Evolutionary conservation across 2,329 filamentous ascomycete genomes (phyloP).

Genomic region (Hymenoscyphus fraxineus): DNA sequence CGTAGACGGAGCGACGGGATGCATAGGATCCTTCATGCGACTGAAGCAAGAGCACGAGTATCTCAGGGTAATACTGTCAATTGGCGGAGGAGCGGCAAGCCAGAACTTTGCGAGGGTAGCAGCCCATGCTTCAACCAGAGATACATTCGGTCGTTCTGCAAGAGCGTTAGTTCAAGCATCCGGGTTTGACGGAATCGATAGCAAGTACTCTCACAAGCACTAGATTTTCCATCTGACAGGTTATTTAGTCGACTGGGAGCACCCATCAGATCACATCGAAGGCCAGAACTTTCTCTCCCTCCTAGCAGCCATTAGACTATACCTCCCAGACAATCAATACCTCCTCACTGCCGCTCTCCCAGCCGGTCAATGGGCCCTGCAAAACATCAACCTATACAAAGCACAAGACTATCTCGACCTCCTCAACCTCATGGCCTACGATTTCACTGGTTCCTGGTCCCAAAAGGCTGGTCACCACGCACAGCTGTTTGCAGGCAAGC

Average conservation of each 20-base stretch:
- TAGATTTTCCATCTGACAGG: not conserved
- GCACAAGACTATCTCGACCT: constrained; percentile 66
- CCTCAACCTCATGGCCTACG: constrained; percentile 77
- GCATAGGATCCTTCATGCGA: constrained; percentile 68
- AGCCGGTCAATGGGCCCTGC: constrained; percentile 60
- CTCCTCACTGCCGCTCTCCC: constrained; percentile 70
- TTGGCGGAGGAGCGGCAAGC: constrained; percentile 65
- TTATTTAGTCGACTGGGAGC: constrained; percentile 73
- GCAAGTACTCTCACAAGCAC: constrained; percentile 44
- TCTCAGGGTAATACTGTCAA: constrained; percentile 71
- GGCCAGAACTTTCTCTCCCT: constrained; percentile 68
- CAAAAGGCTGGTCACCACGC: constrained; percentile 68
- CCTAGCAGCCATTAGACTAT: constrained; percentile 60
- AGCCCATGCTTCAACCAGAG: constrained; percentile 53
- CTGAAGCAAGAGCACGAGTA: constrained; percentile 68
- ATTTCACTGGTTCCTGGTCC: constrained; percentile 72
- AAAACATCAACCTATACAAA: constrained; percentile 62
- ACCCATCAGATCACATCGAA: constrained; percentile 62
- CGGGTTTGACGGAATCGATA: constrained; percentile 71
- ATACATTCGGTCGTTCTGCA: constrained; percentile 68
- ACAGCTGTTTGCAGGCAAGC: constrained; percentile 61
- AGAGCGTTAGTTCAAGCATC: constrained; percentile 65
- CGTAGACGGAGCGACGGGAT: constrained; percentile 68
- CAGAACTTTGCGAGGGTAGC: constrained; percentile 67
- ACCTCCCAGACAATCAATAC: constrained; percentile 66